These are phyloP conservation scores for Pouteria glomerata DNA, from an alignment of 148 eudicot species.

Conservation along the genomic window DNA sequence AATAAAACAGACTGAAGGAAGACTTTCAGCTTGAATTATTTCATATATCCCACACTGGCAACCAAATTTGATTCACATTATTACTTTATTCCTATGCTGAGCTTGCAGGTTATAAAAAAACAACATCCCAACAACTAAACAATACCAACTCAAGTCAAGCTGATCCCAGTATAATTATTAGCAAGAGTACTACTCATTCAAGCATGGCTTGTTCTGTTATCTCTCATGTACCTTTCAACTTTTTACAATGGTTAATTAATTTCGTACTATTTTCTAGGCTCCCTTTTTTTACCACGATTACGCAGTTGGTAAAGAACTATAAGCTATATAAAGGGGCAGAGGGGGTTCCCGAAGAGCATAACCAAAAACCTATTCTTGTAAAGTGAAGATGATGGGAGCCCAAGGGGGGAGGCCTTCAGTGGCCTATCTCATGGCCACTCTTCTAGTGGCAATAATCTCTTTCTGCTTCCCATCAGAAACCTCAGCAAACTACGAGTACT, in stretches of 20 bases:
- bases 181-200: neutral
- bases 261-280: neutral
- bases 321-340: slow-evolving; percentile 21
- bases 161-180: neutral
- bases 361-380: slow-evolving; percentile 8
- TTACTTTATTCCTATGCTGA: neutral
- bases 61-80: neutral
- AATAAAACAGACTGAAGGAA: too few species aligned
- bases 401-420: slow-evolving; percentile 17
- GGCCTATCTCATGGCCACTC: slow-evolving; percentile 35
- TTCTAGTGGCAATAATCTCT: slow-evolving; percentile 37
- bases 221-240: neutral
- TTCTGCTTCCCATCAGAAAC: slow-evolving; percentile 27
- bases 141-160: neutral
- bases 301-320: neutral
- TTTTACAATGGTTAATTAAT: neutral
- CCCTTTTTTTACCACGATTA: neutral
- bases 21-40: too few species aligned
- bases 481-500: too few species aligned
- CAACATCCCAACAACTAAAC: neutral
- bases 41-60: too few species aligned
- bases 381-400: slow-evolving; percentile 26
- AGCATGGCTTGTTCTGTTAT: neutral
- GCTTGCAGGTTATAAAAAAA: neutral
- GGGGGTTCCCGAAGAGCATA: slow-evolving; percentile 10